Evolutionary conservation across 495 filamentous ascomycete genomes (phyloP), one percentile per base, ranked within the genome.

Genomic region (Hypoxylon fuscum): DNA sequence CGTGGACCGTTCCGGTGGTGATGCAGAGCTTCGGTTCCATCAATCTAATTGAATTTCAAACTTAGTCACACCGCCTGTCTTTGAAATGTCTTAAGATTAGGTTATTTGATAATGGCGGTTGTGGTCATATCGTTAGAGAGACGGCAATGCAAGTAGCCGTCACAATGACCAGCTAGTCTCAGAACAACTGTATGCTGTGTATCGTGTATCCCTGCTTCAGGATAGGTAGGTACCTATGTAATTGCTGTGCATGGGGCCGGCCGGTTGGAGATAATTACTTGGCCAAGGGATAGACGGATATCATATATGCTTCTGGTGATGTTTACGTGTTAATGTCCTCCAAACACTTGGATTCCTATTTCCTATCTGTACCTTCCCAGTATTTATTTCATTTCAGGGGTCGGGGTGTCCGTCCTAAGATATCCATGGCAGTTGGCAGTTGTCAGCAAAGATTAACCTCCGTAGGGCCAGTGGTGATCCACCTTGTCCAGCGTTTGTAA

Each of bases 141-240:
- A 48, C 35, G 27, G 25, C 44, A 21, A 56, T 66, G 63, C 58
- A 62, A 14, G 52, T 43, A 66, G 42, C 63, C 63, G 63, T 5
- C 11, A 21, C 20, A 48, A 49, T 43, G 46, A 60, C 35, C 29
- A 47, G 29, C 22, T 32, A 31, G 47, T 62, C 29, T 66, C 57
- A 66, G 47, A 57, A 48, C 18, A 46, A 29, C 43, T 44, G 49
- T 18, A 27, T 55, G 23, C 44, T 18, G 52, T 53, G 60, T 47
- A 59, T 55, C 46, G 45, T 56, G 34, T 14, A 21, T 10, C 35
- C 18, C 41, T 53, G 43, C 38, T 15, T 21, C 12, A 37, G 15
- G n/a, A 41, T 21, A 15, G 17, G 18, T 41, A 43, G 9, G 21
- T 43, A 43, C 21, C 41, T 37, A 48, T 12, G 35, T 18, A 43